Evolutionary conservation across 176 grass and related monocot species (phyloP).

Genomic region (Sorghum bicolor): DNA sequence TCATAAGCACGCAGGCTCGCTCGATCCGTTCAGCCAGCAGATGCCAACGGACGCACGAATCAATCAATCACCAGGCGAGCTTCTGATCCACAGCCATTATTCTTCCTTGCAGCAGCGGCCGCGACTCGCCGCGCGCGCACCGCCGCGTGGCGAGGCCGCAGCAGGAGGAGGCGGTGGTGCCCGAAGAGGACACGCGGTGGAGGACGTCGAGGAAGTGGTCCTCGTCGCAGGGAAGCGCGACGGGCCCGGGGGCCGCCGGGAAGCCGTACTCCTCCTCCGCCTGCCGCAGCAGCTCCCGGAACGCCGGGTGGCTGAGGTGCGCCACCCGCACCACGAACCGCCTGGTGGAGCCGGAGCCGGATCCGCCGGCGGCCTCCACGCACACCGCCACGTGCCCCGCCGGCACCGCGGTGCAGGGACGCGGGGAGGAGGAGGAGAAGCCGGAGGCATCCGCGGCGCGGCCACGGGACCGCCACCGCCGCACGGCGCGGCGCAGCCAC

Average conservation of each 20-base stretch:
- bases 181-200: not conserved
- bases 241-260: not conserved
- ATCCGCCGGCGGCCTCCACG: not conserved
- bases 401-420: not conserved
- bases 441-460: not conserved
- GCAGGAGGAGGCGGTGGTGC: not conserved
- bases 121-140: not conserved
- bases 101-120: slow-evolving; percentile 31
- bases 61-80: slow-evolving; percentile 14
- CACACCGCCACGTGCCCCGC: slow-evolving; percentile 45
- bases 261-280: slow-evolving; percentile 54
- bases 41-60: not conserved
- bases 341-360: not conserved
- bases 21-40: not conserved
- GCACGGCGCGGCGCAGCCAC: slow-evolving; percentile 22
- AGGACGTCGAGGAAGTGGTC: slow-evolving; percentile 38
- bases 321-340: slow-evolving; percentile 44
- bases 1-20: not conserved
- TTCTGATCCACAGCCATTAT: slow-evolving; percentile 9
- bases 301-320: slow-evolving; percentile 41
- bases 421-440: not conserved
- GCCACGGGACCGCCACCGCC: slow-evolving; percentile 14
- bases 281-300: slow-evolving; percentile 33
- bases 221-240: slow-evolving; percentile 45
- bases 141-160: not conserved